Evolutionary conservation across 2,329 filamentous ascomycete genomes (phyloP).

Genomic region (Penicillium janthinellum): DNA sequence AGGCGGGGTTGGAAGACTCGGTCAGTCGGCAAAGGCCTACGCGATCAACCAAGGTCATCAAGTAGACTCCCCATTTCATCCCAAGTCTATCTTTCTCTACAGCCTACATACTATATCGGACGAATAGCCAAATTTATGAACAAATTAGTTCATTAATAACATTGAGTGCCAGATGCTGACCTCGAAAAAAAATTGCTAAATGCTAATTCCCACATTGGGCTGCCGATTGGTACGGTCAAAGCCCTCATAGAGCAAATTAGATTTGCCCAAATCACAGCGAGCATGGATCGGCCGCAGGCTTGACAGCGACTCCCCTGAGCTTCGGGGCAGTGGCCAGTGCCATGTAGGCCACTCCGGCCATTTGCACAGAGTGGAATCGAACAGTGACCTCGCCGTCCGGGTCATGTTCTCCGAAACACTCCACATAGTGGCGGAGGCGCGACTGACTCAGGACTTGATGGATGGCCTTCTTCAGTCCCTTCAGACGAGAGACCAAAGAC

Average conservation of each 20-base stretch:
- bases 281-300: conserved; percentile 1
- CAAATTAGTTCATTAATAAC: no score
- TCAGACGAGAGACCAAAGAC: not conserved
- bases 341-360: conserved; percentile 6
- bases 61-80: no score
- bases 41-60: no score
- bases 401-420: conserved; percentile 13
- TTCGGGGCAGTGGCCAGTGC: not conserved
- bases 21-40: no score
- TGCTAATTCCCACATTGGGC: no score
- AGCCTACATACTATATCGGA: no score
- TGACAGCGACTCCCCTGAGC: not conserved
- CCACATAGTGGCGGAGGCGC: not conserved
- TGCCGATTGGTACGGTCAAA: conserved; percentile 1
- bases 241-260: not conserved
- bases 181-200: not conserved
- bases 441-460: not conserved
- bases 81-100: no score
- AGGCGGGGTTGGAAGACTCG: no score
- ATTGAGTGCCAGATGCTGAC: not conserved
- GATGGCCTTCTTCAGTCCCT: not conserved
- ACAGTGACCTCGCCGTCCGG: not conserved
- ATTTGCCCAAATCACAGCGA: not conserved
- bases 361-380: conserved; percentile 15
- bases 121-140: no score